Evolutionary conservation across 805 yeast species (phyloP).

Genomic region (Candida vaughaniae): DNA sequence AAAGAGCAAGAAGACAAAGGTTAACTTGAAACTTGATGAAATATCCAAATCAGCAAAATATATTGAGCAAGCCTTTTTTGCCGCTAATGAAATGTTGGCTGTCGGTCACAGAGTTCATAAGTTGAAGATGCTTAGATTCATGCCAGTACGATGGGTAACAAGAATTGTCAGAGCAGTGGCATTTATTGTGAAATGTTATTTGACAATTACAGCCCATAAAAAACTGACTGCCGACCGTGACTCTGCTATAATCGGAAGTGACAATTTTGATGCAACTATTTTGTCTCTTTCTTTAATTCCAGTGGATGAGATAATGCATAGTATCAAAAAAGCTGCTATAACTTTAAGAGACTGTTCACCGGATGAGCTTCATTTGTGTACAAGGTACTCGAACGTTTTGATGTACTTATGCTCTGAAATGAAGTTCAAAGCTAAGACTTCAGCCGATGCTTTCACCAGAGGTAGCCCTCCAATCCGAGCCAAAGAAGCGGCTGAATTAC

Average conservation of each 20-base stretch:
- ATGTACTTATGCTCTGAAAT: slow-evolving; percentile 76
- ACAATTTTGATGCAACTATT: slow-evolving; percentile 46
- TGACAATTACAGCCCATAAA: slow-evolving; percentile 56
- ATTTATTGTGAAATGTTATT: slow-evolving; percentile 81
- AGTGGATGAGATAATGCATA: slow-evolving; percentile 64
- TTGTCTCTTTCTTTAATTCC: slow-evolving; percentile 64
- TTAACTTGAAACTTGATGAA: slow-evolving; percentile 59
- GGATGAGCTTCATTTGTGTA: slow-evolving; percentile 82
- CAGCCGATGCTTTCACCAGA: slow-evolving; percentile 10
- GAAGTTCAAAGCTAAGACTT: slow-evolving; percentile 45
- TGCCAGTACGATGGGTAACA: slow-evolving; percentile 93
- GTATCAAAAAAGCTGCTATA: slow-evolving; percentile 70
- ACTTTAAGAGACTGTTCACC: slow-evolving; percentile 81
- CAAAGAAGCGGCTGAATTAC: no score
- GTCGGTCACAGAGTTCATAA: slow-evolving; percentile 70
- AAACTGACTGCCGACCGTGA: slow-evolving; percentile 11
- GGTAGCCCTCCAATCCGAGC: background rate
- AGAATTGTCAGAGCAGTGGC: slow-evolving; percentile 86
- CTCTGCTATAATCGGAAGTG: slow-evolving; percentile 18
- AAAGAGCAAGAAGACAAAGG: slow-evolving; percentile 18
- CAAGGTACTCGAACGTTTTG: slow-evolving; percentile 73
- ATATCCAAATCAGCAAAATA: slow-evolving; percentile 70
- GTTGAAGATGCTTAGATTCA: slow-evolving; percentile 61
- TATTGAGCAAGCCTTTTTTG: slow-evolving; percentile 75
- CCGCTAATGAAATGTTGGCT: slow-evolving; percentile 77